Conservation (phyloP, 805 yeast species). For the Ascoidea rubescens region DNA sequence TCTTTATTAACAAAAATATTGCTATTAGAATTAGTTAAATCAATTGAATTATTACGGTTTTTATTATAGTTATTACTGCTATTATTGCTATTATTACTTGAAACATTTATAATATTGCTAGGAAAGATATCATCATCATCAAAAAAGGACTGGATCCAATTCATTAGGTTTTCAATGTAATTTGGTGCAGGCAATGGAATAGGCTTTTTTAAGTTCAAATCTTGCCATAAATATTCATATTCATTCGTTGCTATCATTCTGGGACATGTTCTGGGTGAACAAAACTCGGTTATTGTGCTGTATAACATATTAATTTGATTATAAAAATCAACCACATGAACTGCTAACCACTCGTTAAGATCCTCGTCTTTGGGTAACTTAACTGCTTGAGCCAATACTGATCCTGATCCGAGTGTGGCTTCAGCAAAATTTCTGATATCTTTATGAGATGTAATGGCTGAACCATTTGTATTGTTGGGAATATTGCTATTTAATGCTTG, state of each 20-base stretch:
- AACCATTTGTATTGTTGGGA: slow-evolving; percentile 17
- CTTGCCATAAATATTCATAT: slow-evolving; percentile 96
- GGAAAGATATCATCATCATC: slow-evolving; percentile 91
- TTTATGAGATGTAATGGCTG: slow-evolving; percentile 40
- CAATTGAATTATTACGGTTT: too few species aligned
- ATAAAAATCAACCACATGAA: slow-evolving; percentile 93
- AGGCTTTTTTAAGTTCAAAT: slow-evolving; percentile 54
- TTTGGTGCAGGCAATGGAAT: slow-evolving; percentile 88
- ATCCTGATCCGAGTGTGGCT: slow-evolving; percentile 86
- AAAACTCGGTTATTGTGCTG: slow-evolving; percentile 90
- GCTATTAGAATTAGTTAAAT: too few species aligned
- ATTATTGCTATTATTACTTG: too few species aligned
- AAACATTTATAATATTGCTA: slow-evolving; percentile 16
- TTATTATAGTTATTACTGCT: too few species aligned
- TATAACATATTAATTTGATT: slow-evolving; percentile 94
- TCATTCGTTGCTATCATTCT: slow-evolving; percentile 96
- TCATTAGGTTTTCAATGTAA: slow-evolving; percentile 85
- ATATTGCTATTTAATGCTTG: slow-evolving; percentile 19
- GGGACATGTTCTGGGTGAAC: slow-evolving; percentile 92
- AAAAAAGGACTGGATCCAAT: slow-evolving; percentile 86
- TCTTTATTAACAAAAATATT: slow-evolving; percentile 44
- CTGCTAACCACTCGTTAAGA: slow-evolving; percentile 88
- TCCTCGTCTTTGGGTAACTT: slow-evolving; percentile 89
- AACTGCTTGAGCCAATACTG: slow-evolving; percentile 85
- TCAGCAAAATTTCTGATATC: slow-evolving; percentile 85